Evolutionary conservation across 768 basidiomycete species (phyloP).

Genomic region (Tephrocybe rancida): DNA sequence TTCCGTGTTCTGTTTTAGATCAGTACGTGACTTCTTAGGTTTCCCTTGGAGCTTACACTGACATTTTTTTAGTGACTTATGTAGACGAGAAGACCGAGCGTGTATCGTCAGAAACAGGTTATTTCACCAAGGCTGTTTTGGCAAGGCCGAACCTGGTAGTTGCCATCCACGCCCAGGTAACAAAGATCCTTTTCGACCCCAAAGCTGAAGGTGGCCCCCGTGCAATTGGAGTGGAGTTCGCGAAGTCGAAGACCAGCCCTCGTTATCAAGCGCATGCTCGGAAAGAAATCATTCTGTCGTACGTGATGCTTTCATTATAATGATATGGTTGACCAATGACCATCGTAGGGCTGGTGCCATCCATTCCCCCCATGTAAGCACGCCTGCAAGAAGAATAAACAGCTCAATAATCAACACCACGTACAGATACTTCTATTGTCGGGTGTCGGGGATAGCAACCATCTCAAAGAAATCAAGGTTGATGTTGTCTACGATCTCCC

Average conservation of each 20-base stretch:
- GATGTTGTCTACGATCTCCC: slow-evolving; percentile 64
- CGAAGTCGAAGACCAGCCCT: slow-evolving; percentile 31
- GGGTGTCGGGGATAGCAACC: slow-evolving; percentile 70
- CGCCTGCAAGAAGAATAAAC: too few species aligned
- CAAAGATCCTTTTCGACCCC: slow-evolving; percentile 50
- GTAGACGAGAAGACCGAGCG: slow-evolving; percentile 51
- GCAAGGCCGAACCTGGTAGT: slow-evolving; percentile 63
- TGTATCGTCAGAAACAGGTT: slow-evolving; percentile 63
- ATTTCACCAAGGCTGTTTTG: slow-evolving; percentile 62
- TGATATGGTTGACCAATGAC: not conserved
- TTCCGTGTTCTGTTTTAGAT: slow-evolving; percentile 19
- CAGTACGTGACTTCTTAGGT: slow-evolving; percentile 21
- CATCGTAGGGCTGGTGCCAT: slow-evolving; percentile 57
- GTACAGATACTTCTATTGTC: slow-evolving; percentile 68
- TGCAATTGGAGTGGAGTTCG: slow-evolving; percentile 61
- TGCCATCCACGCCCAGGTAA: slow-evolving; percentile 52
- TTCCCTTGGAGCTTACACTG: not conserved
- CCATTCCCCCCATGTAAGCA: slow-evolving; percentile 58
- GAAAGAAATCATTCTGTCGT: slow-evolving; percentile 64
- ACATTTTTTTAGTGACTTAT: slow-evolving; percentile 56
- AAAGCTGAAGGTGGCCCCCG: slow-evolving; percentile 31
- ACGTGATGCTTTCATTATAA: not conserved
- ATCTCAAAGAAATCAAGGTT: slow-evolving; percentile 58
- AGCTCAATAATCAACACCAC: not conserved
- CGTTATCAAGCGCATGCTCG: slow-evolving; percentile 45